A percentile compares a stretch with the other conserved stretches of the same genome.
Evolutionary conservation across 352 stramenopile species (phyloP).

Genomic region (Pythium apleroticum): DNA sequence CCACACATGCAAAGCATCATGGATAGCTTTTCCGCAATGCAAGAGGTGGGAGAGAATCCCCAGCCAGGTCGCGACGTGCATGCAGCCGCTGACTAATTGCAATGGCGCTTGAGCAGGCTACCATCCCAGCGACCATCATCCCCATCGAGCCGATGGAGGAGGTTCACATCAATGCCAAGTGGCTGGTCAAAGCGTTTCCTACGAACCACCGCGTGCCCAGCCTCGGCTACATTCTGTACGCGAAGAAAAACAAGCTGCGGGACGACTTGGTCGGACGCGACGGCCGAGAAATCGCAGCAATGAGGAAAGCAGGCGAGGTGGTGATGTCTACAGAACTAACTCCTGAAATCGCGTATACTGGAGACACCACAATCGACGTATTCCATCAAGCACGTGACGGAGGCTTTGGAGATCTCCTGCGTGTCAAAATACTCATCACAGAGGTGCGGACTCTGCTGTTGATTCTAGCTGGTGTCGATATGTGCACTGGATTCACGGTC

Average conservation of each 20-base stretch:
- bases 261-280: slow-evolving; percentile 43
- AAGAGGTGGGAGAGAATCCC: slow-evolving; percentile 38
- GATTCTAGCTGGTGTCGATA: not conserved
- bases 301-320: slow-evolving; percentile 42
- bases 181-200: slow-evolving; percentile 60
- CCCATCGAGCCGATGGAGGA: slow-evolving; percentile 49
- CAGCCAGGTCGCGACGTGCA: not conserved
- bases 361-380: slow-evolving; percentile 69
- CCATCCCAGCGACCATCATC: slow-evolving; percentile 52
- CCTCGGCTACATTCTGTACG: slow-evolving; percentile 76
- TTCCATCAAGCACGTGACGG: slow-evolving; percentile 35
- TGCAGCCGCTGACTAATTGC: not conserved
- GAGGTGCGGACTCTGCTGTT: slow-evolving; percentile 72
- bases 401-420: slow-evolving; percentile 48
- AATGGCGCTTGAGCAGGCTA: slow-evolving; percentile 13
- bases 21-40: slow-evolving; percentile 53
- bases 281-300: slow-evolving; percentile 45
- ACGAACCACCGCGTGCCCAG: slow-evolving; percentile 75
- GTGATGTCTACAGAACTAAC: slow-evolving; percentile 37
- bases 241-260: slow-evolving; percentile 51
- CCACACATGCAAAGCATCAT: slow-evolving; percentile 56
- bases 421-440: slow-evolving; percentile 71
- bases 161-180: slow-evolving; percentile 58
- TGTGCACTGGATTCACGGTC: not conserved
- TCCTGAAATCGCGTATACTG: slow-evolving; percentile 81